Evolutionary conservation across 345 rosid species (phyloP).

Genomic region (Cardamine resedifolia): DNA sequence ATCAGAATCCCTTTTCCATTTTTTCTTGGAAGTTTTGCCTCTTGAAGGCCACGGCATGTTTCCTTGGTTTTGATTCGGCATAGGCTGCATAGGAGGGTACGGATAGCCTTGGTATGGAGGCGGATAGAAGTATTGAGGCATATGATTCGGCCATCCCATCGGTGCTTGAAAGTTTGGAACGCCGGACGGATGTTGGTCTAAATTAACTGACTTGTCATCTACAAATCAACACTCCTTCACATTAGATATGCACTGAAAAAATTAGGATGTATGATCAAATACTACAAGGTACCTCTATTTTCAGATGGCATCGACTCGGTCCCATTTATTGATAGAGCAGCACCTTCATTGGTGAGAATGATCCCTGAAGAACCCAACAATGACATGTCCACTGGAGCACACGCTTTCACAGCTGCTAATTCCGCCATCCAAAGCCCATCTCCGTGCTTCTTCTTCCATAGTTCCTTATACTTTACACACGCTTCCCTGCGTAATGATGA

Average conservation of each 20-base stretch:
- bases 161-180: conserved; percentile 51
- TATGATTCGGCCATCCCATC: conserved; percentile 69
- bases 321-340: conserved; percentile 39
- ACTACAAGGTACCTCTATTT: conserved; percentile 21
- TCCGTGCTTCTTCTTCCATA: conserved; percentile 68
- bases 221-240: conserved; percentile 24
- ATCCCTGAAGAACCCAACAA: conserved; percentile 60
- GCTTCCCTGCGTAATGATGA: conserved; percentile 55
- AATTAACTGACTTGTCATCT: conserved; percentile 47
- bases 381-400: conserved; percentile 52
- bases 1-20: conserved; percentile 45
- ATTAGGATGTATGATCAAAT: neutral
- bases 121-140: conserved; percentile 65
- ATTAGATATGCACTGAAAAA: neutral
- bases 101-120: conserved; percentile 77
- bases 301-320: conserved; percentile 50
- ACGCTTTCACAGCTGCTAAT: conserved; percentile 78
- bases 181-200: conserved; percentile 40
- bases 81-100: conserved; percentile 59
- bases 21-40: conserved; percentile 44
- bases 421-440: conserved; percentile 87
- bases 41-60: conserved; percentile 56
- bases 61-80: conserved; percentile 46
- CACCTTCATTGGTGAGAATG: conserved; percentile 57
- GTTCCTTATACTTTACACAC: conserved; percentile 67